Base-by-base conservation (phyloP, 2,329 filamentous ascomycete genomes). In the Colletotrichum incanum region DNA sequence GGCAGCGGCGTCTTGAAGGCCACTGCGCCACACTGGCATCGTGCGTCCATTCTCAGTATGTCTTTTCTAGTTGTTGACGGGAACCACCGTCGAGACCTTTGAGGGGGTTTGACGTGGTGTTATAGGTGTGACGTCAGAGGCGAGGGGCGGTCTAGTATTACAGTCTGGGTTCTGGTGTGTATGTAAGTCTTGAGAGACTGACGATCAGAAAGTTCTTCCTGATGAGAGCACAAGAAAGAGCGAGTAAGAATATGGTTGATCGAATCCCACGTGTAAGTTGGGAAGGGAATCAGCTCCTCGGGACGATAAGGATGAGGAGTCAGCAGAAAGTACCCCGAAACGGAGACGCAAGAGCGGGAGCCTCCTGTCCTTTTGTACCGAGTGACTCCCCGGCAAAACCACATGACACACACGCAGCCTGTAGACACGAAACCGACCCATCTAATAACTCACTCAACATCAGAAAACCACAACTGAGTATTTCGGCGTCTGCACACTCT, bases 1-100 rank as follows among this genome's bases (percentile, higher is more conserved):
- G 85, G 80, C 0, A 87, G 81, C 1, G 92, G 90, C 39, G 91
- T 93, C 73, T 84, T 88, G 84, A 93, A 93, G 47, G 79, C 77
- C 65, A 93, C 86, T 20, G 86, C 82, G 64, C 90, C 89, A 83
- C 92, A 94, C 79, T 93, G 90, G 78, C 92, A 93, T 64, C 83
- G 82, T 37, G 85, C 88, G 67, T 91, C 85, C 90, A 91, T 91
- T 91, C 20, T 43, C 26, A 23, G 20, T 16, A 3, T 34, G 7
- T 20, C 67, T 34, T 45, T 61, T 34, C 34, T 62, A 5, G 16
- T 23, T 28, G 8, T 45, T 50, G 47, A 12, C 39, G 34, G 45
- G 58, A 26, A n/a, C 12, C 16, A n/a, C 12, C 16, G n/a, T 28
- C 34, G 31, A 62, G 26, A 5, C 20, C 31, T n/a, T 9, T 26